phyloP scores from a whole-genome alignment of 176 grass and related monocot genomes.

The Lolium multiflorum region DNA sequence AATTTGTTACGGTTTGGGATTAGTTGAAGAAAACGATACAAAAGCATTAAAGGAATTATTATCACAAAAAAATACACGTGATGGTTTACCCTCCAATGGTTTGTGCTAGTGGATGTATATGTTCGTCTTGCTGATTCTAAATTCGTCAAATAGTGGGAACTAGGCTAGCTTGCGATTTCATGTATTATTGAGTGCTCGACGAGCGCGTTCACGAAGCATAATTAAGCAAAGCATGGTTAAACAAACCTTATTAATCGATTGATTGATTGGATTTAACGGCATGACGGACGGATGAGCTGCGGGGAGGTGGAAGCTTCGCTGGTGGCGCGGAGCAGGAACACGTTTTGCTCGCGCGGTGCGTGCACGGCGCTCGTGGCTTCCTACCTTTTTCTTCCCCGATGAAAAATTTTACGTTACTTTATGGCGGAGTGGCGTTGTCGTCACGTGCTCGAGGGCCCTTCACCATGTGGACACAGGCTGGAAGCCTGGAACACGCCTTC shows the following conservation, averaged over 20 bases:
- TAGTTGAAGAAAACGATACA: too few species aligned
- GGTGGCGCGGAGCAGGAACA: neutral
- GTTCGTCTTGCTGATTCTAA: too few species aligned
- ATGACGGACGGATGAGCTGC: neutral
- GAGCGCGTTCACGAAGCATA: neutral
- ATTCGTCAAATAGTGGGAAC: too few species aligned
- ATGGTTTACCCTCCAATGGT: too few species aligned
- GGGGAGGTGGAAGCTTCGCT: slow-evolving; percentile 11
- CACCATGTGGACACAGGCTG: slow-evolving; percentile 38
- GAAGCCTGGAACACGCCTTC: slow-evolving; percentile 26
- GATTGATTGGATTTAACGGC: neutral
- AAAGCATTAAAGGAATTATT: too few species aligned
- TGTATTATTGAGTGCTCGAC: too few species aligned
- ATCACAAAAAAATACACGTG: too few species aligned
- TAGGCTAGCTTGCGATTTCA: too few species aligned
- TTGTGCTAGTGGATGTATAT: too few species aligned
- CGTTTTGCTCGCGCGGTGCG: slow-evolving; percentile 42
- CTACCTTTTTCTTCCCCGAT: neutral
- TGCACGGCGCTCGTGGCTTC: neutral
- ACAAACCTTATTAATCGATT: neutral
- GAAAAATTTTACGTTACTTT: neutral
- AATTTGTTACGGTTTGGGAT: too few species aligned
- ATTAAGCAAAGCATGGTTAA: neutral
- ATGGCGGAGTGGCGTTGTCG: neutral
- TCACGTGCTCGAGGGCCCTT: slow-evolving; percentile 25